phyloP scores from a whole-genome alignment of 2,329 filamentous ascomycete species.

The Phialemoniopsis sp. region DNA sequence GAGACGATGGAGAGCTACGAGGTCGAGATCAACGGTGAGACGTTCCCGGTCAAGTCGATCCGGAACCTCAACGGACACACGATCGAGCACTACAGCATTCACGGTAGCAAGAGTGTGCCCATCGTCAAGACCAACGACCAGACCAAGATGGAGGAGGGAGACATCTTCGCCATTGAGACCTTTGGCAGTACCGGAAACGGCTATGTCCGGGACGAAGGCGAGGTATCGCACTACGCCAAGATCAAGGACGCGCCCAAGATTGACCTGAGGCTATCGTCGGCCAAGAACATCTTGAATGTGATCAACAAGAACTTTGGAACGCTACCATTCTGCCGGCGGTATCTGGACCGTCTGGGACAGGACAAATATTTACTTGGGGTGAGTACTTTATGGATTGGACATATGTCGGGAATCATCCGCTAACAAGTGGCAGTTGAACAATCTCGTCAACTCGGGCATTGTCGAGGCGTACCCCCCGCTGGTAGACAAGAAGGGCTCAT shows the following conservation, averaged over 20 bases:
- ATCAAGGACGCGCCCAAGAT: slow-evolving; percentile 69
- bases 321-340: slow-evolving; percentile 84
- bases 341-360: slow-evolving; percentile 87
- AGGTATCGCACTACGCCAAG: slow-evolving; percentile 85
- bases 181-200: slow-evolving; percentile 93
- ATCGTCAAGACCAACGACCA: slow-evolving; percentile 86
- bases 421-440: slow-evolving; percentile 64
- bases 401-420: slow-evolving; percentile 19
- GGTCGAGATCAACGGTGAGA: slow-evolving; percentile 75
- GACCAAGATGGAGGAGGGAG: slow-evolving; percentile 97
- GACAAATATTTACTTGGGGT: slow-evolving; percentile 92
- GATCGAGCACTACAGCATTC: slow-evolving; percentile 84
- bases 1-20: slow-evolving; percentile 94
- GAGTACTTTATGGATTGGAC: too few relatives aligned
- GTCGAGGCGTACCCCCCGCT: slow-evolving; percentile 89
- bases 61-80: slow-evolving; percentile 87
- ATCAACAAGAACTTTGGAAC: slow-evolving; percentile 98
- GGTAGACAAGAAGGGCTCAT: slow-evolving; percentile 88
- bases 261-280: slow-evolving; percentile 72
- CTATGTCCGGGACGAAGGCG: slow-evolving; percentile 82
- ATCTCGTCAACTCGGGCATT: slow-evolving; percentile 75
- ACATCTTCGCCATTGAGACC: slow-evolving; percentile 93
- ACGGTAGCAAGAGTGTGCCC: slow-evolving; percentile 88
- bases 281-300: slow-evolving; percentile 78
- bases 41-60: slow-evolving; percentile 78